Evolutionary conservation across 768 basidiomycete species (phyloP).

Genomic region (Russula brevipes): DNA sequence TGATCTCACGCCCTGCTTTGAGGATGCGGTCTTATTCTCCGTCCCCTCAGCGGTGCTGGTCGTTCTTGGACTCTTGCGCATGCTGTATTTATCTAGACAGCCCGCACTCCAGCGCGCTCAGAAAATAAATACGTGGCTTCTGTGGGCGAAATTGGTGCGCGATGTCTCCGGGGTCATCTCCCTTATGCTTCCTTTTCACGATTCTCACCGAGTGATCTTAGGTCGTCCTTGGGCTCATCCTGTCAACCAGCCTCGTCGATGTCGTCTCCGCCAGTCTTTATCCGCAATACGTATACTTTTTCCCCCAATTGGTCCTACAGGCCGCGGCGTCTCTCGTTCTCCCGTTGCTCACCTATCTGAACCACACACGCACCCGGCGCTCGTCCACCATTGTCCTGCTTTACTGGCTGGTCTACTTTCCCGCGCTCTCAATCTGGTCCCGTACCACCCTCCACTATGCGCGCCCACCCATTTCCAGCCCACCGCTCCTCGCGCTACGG

Average conservation of each 20-base stretch:
- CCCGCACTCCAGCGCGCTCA: slow-evolving; percentile 36
- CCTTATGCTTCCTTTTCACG: background rate
- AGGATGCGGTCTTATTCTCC: slow-evolving; percentile 65
- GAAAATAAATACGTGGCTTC: slow-evolving; percentile 43
- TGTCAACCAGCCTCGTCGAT: slow-evolving; percentile 42
- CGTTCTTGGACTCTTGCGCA: slow-evolving; percentile 39
- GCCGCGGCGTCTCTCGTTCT: slow-evolving; percentile 47
- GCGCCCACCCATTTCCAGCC: slow-evolving; percentile 32
- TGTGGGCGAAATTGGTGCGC: slow-evolving; percentile 66
- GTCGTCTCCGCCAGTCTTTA: slow-evolving; percentile 37
- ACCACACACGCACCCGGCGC: slow-evolving; percentile 63
- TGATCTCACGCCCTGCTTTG: slow-evolving; percentile 77
- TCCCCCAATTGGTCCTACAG: slow-evolving; percentile 54
- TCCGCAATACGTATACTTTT: slow-evolving; percentile 39
- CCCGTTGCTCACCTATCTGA: slow-evolving; percentile 52
- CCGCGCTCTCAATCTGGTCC: slow-evolving; percentile 48
- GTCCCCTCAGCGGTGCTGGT: slow-evolving; percentile 44
- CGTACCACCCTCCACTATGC: slow-evolving; percentile 46
- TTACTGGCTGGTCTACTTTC: slow-evolving; percentile 72
- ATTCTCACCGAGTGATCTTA: slow-evolving; percentile 29
- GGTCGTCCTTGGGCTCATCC: slow-evolving; percentile 46
- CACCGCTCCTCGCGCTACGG: slow-evolving; percentile 42
- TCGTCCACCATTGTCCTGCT: slow-evolving; percentile 71
- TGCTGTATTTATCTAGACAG: slow-evolving; percentile 31
- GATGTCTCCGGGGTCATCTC: too few species aligned